A percentile compares a stretch with the other conserved stretches of the same genome.
phyloP scores from a whole-genome alignment of 1,139 yeast species.

The Yamadazyma dendronema region DNA sequence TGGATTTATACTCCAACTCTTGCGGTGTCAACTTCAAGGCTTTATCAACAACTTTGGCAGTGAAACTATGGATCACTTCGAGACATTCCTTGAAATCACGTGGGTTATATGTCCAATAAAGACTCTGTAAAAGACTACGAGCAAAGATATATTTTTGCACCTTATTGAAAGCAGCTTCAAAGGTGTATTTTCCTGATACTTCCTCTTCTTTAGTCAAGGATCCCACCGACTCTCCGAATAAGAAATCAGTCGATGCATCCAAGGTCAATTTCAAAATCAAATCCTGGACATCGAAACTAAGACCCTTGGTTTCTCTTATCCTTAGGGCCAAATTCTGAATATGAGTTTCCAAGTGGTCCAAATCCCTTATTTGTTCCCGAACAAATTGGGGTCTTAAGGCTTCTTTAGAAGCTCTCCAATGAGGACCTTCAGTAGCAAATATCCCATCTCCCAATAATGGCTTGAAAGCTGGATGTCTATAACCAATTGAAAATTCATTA shows the following conservation, averaged over 20 bases:
- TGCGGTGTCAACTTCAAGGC: conserved; percentile 25
- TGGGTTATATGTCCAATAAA: conserved; percentile 30
- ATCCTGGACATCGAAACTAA: conserved; percentile 36
- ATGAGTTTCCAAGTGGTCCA: conserved; percentile 46
- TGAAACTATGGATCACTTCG: conserved; percentile 27
- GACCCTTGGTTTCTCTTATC: conserved; percentile 24
- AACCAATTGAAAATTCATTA: conserved; percentile 51
- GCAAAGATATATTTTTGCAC: conserved; percentile 32
- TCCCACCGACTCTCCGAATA: conserved; percentile 47
- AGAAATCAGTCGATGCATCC: conserved; percentile 51
- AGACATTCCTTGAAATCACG: conserved; percentile 29
- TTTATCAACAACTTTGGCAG: conserved; percentile 24
- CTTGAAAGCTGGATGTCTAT: conserved; percentile 40
- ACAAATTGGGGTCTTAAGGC: conserved; percentile 60
- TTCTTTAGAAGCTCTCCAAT: conserved; percentile 57
- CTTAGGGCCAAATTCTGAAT: conserved; percentile 35
- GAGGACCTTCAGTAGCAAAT: conserved; percentile 54
- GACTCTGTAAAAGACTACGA: conserved; percentile 33
- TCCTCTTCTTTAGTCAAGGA: conserved; percentile 23
- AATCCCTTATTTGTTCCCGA: conserved; percentile 52
- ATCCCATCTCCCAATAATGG: conserved; percentile 58
- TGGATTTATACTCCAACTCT: conserved; percentile 26
- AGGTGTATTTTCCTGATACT: conserved; percentile 21
- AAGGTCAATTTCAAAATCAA: conserved; percentile 41
- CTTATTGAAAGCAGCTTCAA: conserved; percentile 36